Base-by-base conservation (phyloP, 2,329 filamentous ascomycete genomes). In the Fusarium chaquense region DNA sequence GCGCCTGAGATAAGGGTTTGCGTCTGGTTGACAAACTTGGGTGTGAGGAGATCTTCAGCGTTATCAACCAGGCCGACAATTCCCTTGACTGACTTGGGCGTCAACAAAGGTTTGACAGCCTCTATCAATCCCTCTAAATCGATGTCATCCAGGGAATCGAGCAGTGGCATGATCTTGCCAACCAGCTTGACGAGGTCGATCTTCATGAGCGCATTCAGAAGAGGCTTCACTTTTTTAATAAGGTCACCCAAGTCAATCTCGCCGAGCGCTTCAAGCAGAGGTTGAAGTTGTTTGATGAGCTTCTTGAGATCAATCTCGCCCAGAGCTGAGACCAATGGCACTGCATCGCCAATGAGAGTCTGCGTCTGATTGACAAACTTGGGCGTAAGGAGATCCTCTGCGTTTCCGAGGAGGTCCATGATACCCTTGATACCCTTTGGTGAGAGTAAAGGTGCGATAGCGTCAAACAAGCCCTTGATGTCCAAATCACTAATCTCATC, bases 1-100 rank as follows among this genome's bases (percentile, higher is more conserved):
- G 80, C 81, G 3, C 77, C 80, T 9, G 73, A 73, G 20, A 81
- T 77, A 22, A 82, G 76, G 0, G 76, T 79, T 11, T 81, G 78
- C 0, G 80, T 83, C 46, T 81, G 76, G 51, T 82, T 81, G 70
- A 83, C 81, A 47, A 83, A 82, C 15, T 77, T 76, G 46, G 60
- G 57, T 1, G 76, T 81, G 28, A 82, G 75, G 2, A 82, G 73
- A n/a, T 76, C 71, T 57, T 81, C 79, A 0, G 80, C 81, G 43
- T 81, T 82, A 22, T 66, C 74, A 2, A 81, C 71, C 0, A 81
- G 73, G 5, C 79, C 78, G 3, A 81, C 63, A 7, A 83, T 62
- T 7, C 79, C 80, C 56, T 76, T 70, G 10, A 82, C 67, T 0
- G 76, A 77, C 15, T 75, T 46, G 2, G 79, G 75, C 1, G 78